Evolutionary conservation across 352 stramenopile species (phyloP).

Genomic region (Aphanomyces astaci): DNA sequence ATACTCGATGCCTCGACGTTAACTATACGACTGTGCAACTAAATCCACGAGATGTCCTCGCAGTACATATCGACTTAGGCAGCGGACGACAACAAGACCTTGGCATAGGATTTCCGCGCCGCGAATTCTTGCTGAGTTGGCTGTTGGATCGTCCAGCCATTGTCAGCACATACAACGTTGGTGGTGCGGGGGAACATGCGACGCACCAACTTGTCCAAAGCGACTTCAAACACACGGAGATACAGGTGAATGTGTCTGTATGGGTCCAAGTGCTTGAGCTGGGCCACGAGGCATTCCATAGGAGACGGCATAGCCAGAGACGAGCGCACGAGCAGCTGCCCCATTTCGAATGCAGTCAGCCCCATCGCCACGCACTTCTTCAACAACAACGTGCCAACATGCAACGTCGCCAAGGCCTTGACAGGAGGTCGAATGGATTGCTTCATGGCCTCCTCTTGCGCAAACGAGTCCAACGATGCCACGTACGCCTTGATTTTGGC

Average conservation of each 20-base stretch:
- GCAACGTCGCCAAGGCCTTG: slow-evolving; percentile 41
- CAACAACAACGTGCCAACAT: slow-evolving; percentile 42
- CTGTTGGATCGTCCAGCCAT: background rate
- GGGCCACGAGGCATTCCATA: background rate
- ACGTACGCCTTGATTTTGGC: slow-evolving; percentile 32
- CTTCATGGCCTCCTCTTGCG: slow-evolving; percentile 33
- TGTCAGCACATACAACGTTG: background rate
- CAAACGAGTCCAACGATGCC: slow-evolving; percentile 29
- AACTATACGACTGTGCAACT: too few species aligned
- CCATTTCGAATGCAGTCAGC: slow-evolving; percentile 50
- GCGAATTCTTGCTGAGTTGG: too few species aligned
- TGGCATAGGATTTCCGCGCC: background rate
- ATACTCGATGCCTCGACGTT: too few species aligned
- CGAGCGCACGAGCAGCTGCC: slow-evolving; percentile 24
- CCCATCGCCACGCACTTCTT: slow-evolving; percentile 41
- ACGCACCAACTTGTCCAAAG: background rate
- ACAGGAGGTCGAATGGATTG: slow-evolving; percentile 23
- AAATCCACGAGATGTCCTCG: too few species aligned
- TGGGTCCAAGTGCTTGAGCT: background rate
- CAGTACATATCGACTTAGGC: too few species aligned
- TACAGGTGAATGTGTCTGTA: background rate
- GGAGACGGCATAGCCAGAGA: background rate
- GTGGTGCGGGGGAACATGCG: background rate
- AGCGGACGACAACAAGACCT: slow-evolving; percentile 8
- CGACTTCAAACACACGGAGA: slow-evolving; percentile 1